Evolutionary conservation across 2,329 filamentous ascomycete genomes (phyloP).

Genomic region (Fonsecaea monophora): DNA sequence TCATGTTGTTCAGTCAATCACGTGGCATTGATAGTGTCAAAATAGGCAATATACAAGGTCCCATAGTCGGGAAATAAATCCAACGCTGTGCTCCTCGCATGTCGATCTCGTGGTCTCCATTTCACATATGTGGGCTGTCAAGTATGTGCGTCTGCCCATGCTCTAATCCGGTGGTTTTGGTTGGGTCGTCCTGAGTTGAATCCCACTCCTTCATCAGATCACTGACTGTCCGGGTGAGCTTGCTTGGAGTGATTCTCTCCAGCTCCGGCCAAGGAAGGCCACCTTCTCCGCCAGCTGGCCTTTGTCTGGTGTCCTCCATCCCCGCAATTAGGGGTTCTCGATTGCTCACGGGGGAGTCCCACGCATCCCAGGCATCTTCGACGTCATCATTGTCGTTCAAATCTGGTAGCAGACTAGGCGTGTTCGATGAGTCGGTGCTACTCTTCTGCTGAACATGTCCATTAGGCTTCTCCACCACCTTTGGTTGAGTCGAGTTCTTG

Average conservation of each 20-base stretch:
- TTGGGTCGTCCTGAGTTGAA: conserved; percentile 16
- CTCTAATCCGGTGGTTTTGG: not conserved
- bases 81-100: not conserved
- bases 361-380: conserved; percentile 62
- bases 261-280: conserved; percentile 69
- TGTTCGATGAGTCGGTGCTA: conserved; percentile 35
- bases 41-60: not conserved
- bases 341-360: conserved; percentile 56
- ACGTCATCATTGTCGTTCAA: conserved; percentile 49
- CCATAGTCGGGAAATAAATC: not conserved
- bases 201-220: conserved; percentile 93
- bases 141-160: conserved; percentile 21
- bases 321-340: not conserved
- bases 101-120: not conserved
- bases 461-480: conserved; percentile 39
- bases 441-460: conserved; percentile 32
- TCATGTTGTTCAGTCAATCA: not conserved
- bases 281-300: conserved; percentile 12
- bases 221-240: conserved; percentile 81
- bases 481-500: conserved; percentile 41
- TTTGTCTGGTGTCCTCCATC: conserved; percentile 13
- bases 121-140: conserved; percentile 30
- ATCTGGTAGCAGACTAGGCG: conserved; percentile 37
- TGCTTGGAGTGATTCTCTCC: conserved; percentile 74
- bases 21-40: not conserved